Base-by-base conservation (phyloP, 75 land plant genomes). In the Picea glauca region DNA sequence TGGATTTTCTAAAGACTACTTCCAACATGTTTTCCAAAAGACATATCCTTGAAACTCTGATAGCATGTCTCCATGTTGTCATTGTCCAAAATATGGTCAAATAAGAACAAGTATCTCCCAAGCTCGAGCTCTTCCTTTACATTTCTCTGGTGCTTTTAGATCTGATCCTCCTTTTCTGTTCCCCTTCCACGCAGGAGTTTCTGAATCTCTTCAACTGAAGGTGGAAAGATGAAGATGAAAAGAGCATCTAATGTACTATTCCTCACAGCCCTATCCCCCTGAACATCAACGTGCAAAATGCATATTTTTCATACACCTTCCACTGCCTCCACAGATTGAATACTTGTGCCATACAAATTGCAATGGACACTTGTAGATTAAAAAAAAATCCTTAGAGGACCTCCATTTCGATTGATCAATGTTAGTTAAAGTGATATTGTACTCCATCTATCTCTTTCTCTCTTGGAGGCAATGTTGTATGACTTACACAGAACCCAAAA, bases 401-500 rank as follows among this genome's bases (percentile, higher is more conserved):
- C 56, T 81, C 98, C 58, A 84, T 81, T 83, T 94, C 99, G 97
- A 96, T 96, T 0, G 63, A 75, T 30, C 76, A 78, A 58, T 88
- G 82, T 58, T 86, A 78, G 1, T 87, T 90, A 76, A 96, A 96
- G 72, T 96, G 99, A 60, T 96, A 96, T 70, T 96, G 98, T 23
- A 96, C 87, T 20, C 99, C 95, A 86, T 88, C 78, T 35, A 62
- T 58, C 81, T 96, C 99, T 79, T 83, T 85, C 76, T 82, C 81
- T 75, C 99, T 87, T 59, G 94, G 97, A 26, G 64, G 78, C 26
- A 97, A 86, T 50, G 99, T 96, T 70, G 99, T 96, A 33, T 96
- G 99, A 73, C 97, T 94, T 31, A 96, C 99, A 58, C 97, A 96
- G 64, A 96, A 96, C 23, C 99, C 99, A 86, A 94, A 96, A 13